Conservation (phyloP, 2,329 filamentous ascomycete genomes). For the Pseudonectria buxi region DNA sequence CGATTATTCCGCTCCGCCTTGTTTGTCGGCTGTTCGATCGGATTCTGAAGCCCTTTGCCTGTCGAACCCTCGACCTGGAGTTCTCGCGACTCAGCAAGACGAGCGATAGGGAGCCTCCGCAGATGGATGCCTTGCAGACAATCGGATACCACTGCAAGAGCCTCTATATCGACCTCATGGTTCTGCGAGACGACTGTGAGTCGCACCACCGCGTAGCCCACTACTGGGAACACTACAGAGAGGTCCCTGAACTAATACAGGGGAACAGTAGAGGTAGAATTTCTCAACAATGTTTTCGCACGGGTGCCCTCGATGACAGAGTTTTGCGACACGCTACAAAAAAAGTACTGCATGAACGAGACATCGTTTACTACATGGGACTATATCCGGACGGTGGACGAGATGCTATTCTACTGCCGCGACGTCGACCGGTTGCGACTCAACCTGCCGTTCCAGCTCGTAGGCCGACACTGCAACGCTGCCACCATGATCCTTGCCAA, state of each 20-base stretch:
- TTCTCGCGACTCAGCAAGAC: conserved; percentile 40
- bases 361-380: conserved; percentile 43
- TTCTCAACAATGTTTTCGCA: conserved; percentile 39
- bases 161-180: conserved; percentile 46
- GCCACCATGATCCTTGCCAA: conserved; percentile 47
- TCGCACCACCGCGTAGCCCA: conserved; percentile 1
- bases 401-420: conserved; percentile 38
- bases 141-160: conserved; percentile 42
- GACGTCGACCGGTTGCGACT: conserved; percentile 41
- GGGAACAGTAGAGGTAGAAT: conserved; percentile 40
- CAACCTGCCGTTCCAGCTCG: conserved; percentile 45
- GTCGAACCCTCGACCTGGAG: conserved; percentile 43
- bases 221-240: not conserved
- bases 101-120: conserved; percentile 26
- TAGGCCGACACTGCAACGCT: conserved; percentile 38
- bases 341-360: conserved; percentile 42
- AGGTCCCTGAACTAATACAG: no score
- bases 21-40: conserved; percentile 44
- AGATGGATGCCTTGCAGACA: conserved; percentile 36
- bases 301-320: conserved; percentile 39
- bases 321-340: conserved; percentile 37
- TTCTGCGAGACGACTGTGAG: conserved; percentile 45
- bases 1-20: conserved; percentile 37
- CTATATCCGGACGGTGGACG: conserved; percentile 34
- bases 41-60: conserved; percentile 38